Evolutionary conservation across 768 basidiomycete genomes (phyloP).

Genomic region (Trametes elegans): DNA sequence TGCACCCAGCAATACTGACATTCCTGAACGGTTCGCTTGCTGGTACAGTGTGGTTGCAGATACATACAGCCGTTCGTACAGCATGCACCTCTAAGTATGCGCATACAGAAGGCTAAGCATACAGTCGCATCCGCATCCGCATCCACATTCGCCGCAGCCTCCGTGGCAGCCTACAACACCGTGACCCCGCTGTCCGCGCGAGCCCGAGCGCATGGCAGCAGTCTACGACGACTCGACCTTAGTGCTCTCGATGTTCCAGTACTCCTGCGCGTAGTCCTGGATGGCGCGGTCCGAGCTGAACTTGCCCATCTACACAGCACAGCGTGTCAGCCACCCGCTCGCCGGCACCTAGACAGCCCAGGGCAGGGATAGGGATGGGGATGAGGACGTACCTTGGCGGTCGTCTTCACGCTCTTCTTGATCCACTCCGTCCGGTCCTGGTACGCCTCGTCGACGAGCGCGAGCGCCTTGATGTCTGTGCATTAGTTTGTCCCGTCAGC

Average conservation of each 20-base stretch:
- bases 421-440: slow-evolving; percentile 83
- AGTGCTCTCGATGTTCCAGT: slow-evolving; percentile 32
- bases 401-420: slow-evolving; percentile 85
- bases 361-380: neutral
- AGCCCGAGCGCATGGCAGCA: neutral
- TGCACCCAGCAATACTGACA: too few relatives aligned
- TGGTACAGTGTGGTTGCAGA: too few relatives aligned
- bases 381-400: slow-evolving; percentile 58
- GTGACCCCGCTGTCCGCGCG: neutral
- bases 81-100: too few relatives aligned
- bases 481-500: too few relatives aligned
- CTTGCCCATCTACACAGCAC: slow-evolving; percentile 75
- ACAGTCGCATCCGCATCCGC: too few relatives aligned
- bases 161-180: neutral
- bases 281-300: slow-evolving; percentile 96
- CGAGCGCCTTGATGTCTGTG: slow-evolving; percentile 75
- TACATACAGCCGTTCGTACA: too few relatives aligned
- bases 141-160: neutral
- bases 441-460: slow-evolving; percentile 89
- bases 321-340: too few relatives aligned
- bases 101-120: too few relatives aligned
- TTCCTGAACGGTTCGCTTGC: too few relatives aligned
- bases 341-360: too few relatives aligned
- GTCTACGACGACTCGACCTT: slow-evolving; percentile 18
- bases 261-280: slow-evolving; percentile 79